Evolutionary conservation across 2,329 filamentous ascomycete species (phyloP).

Genomic region (Ophiostoma himal-ulmi): DNA sequence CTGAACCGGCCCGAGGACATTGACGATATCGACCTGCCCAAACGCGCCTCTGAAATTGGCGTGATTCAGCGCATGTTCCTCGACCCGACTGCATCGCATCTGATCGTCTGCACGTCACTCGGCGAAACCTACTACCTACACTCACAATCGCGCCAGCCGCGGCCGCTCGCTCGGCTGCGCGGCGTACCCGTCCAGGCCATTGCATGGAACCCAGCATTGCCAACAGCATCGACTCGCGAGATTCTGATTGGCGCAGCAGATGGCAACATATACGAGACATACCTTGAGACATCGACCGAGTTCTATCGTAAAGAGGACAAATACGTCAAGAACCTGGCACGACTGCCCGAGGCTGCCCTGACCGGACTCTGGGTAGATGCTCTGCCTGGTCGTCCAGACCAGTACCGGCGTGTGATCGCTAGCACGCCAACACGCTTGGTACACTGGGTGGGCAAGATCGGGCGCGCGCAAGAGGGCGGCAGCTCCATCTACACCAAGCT

Average conservation of each 20-base stretch:
- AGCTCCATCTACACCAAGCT: slow-evolving; percentile 80
- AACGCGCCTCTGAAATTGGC: slow-evolving; percentile 83
- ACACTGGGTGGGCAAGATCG: slow-evolving; percentile 74
- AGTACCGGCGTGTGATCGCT: slow-evolving; percentile 66
- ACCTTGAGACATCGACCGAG: slow-evolving; percentile 88
- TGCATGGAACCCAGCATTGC: slow-evolving; percentile 89
- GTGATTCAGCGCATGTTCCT: slow-evolving; percentile 95
- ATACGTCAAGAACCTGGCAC: slow-evolving; percentile 79
- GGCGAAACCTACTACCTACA: slow-evolving; percentile 98
- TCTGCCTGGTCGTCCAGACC: slow-evolving; percentile 59
- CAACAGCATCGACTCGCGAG: slow-evolving; percentile 89
- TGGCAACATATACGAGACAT: slow-evolving; percentile 90
- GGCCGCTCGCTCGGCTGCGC: slow-evolving; percentile 72
- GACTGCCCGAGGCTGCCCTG: slow-evolving; percentile 71
- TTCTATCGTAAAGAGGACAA: slow-evolving; percentile 95
- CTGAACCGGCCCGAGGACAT: slow-evolving; percentile 91
- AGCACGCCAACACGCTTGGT: slow-evolving; percentile 72
- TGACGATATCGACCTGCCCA: slow-evolving; percentile 95
- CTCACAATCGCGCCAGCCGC: slow-evolving; percentile 84
- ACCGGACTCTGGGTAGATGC: slow-evolving; percentile 81
- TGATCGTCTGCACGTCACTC: slow-evolving; percentile 82
- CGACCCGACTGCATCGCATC: slow-evolving; percentile 90
- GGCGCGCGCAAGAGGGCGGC: slow-evolving; percentile 64
- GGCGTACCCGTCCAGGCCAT: slow-evolving; percentile 83
- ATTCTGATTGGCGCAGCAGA: slow-evolving; percentile 89